A percentile compares a stretch with the other conserved stretches of the same genome.
phyloP scores from a whole-genome alignment of 1,284 basidiomycete species.

The Ustilago trichophora region DNA sequence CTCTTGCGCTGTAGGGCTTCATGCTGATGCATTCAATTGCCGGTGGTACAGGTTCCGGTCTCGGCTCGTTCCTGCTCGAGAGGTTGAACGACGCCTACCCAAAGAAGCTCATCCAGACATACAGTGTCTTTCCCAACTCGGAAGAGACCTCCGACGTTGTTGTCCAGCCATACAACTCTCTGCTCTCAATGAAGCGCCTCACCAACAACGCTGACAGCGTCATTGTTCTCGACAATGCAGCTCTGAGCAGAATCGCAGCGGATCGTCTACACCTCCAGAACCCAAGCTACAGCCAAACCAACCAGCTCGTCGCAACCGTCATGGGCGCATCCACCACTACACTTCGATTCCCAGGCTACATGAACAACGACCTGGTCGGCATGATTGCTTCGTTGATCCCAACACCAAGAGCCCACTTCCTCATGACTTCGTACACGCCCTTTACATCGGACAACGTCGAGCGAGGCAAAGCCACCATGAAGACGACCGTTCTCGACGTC shows the following conservation, averaged over 20 bases:
- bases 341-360: conserved; percentile 95
- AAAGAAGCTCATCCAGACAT: conserved; percentile 98
- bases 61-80: conserved; percentile 96
- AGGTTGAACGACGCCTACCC: conserved; percentile 96
- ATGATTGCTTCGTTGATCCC: conserved; percentile 97
- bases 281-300: conserved; percentile 79
- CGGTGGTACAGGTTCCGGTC: conserved; percentile 95
- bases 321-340: conserved; percentile 91
- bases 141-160: conserved; percentile 66
- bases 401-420: conserved; percentile 96
- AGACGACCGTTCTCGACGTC: conserved; percentile 80
- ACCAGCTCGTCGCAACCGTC: conserved; percentile 65
- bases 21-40: conserved; percentile 99
- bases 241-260: conserved; percentile 87
- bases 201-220: conserved; percentile 97
- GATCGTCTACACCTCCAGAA: conserved; percentile 90
- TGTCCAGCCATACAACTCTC: conserved; percentile 95
- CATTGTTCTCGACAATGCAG: conserved; percentile 96
- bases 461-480: conserved; percentile 65
- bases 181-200: conserved; percentile 92
- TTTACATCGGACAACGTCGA: conserved; percentile 82
- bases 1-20: conserved; percentile 83
- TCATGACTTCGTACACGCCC: conserved; percentile 99
- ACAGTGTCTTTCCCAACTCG: conserved; percentile 94
- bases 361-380: conserved; percentile 95